Percentiles rank a stretch among this genome's conserved stretches.
Conservation (phyloP, 768 basidiomycete species). For the Neoboletus magnificus region DNA sequence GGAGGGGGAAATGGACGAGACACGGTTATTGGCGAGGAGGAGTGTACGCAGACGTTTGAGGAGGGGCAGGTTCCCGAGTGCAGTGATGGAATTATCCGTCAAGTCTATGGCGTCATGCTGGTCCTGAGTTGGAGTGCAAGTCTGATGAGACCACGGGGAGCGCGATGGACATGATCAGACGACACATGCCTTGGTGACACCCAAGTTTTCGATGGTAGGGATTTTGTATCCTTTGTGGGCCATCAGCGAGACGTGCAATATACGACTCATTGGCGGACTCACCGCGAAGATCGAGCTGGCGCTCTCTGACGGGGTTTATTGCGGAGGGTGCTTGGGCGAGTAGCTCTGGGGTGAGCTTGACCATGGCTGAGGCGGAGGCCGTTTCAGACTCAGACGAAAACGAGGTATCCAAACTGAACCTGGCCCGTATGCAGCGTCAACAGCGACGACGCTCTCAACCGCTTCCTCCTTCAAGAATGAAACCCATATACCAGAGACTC, state of each 20-base stretch:
- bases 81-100: slow-evolving; percentile 84
- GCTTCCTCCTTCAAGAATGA: slow-evolving; percentile 54
- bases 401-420: slow-evolving; percentile 15
- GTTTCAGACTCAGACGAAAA: slow-evolving; percentile 37
- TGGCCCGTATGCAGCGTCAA: neutral
- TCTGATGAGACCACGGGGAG: slow-evolving; percentile 15
- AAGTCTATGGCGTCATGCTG: slow-evolving; percentile 93
- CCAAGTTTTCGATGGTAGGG: slow-evolving; percentile 93
- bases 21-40: slow-evolving; percentile 86
- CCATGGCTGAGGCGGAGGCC: slow-evolving; percentile 36
- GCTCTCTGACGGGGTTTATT: slow-evolving; percentile 81
- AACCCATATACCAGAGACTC: slow-evolving; percentile 66
- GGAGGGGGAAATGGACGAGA: slow-evolving; percentile 77
- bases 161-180: slow-evolving; percentile 15
- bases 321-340: slow-evolving; percentile 76
- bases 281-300: slow-evolving; percentile 92
- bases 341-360: slow-evolving; percentile 95
- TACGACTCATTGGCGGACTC: slow-evolving; percentile 23
- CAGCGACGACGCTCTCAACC: slow-evolving; percentile 14
- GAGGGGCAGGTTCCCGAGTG: slow-evolving; percentile 81
- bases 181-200: slow-evolving; percentile 75
- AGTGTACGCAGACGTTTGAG: slow-evolving; percentile 82
- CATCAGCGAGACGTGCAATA: slow-evolving; percentile 11
- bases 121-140: slow-evolving; percentile 49
- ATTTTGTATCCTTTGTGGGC: slow-evolving; percentile 77